Evolutionary conservation across 2,329 filamentous ascomycete genomes (phyloP).

Genomic region (Xylaria sp.): DNA sequence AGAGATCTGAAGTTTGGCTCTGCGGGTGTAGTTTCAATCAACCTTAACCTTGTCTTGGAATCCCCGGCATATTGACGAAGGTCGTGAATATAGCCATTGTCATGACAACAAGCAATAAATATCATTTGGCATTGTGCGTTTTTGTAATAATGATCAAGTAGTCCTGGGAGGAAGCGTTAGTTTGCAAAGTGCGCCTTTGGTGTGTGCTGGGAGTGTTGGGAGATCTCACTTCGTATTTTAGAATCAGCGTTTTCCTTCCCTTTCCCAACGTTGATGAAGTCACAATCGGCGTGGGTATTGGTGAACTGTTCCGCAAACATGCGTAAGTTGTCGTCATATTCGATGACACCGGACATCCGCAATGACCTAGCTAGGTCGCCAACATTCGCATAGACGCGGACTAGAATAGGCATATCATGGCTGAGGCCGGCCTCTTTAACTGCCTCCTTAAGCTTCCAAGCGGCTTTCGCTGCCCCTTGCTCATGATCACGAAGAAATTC

Average conservation of each 20-base stretch:
- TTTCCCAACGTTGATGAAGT: slow-evolving; percentile 52
- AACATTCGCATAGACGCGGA: slow-evolving; percentile 52
- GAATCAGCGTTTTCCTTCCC: slow-evolving; percentile 52
- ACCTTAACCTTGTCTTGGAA: slow-evolving; percentile 45
- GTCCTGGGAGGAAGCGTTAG: slow-evolving; percentile 41
- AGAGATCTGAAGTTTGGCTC: slow-evolving; percentile 49
- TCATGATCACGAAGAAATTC: slow-evolving; percentile 47
- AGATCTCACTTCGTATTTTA: slow-evolving; percentile 49
- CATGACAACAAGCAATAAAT: slow-evolving; percentile 52
- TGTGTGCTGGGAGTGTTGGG: neutral
- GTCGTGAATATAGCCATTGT: slow-evolving; percentile 52
- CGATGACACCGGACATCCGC: slow-evolving; percentile 49
- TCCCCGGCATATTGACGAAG: slow-evolving; percentile 51
- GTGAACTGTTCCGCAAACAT: slow-evolving; percentile 52
- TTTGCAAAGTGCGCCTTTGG: slow-evolving; percentile 11
- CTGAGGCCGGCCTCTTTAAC: slow-evolving; percentile 45
- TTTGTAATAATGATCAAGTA: slow-evolving; percentile 51
- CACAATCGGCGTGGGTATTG: slow-evolving; percentile 51
- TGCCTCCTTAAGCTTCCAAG: slow-evolving; percentile 49
- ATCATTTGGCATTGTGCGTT: slow-evolving; percentile 51
- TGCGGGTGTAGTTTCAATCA: slow-evolving; percentile 51
- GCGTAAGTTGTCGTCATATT: slow-evolving; percentile 49
- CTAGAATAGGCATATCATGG: slow-evolving; percentile 49
- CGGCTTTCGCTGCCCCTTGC: slow-evolving; percentile 48
- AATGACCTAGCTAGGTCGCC: slow-evolving; percentile 50